phyloP scores from a whole-genome alignment of 163 green algal genomes.

The Volvox carteri region DNA sequence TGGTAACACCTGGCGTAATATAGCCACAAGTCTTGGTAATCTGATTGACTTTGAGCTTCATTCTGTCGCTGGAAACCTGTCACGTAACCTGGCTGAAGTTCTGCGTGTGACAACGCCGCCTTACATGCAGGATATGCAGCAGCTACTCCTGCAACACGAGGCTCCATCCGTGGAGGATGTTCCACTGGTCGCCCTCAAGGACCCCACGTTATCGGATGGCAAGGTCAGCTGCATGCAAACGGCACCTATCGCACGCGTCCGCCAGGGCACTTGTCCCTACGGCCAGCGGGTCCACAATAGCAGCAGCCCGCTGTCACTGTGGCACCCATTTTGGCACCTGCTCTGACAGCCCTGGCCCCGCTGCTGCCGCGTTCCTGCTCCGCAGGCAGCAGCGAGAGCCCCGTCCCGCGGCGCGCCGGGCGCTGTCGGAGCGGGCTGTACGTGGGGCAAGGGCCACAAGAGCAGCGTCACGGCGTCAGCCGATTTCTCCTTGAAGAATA shows the following conservation, averaged over 20 bases:
- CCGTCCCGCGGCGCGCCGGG: neutral
- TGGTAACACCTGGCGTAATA: too few relatives aligned
- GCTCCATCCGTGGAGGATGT: neutral
- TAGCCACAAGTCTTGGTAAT: too few relatives aligned
- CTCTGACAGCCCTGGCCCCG: conserved; percentile 7
- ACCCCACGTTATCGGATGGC: neutral
- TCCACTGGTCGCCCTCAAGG: neutral
- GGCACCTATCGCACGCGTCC: neutral
- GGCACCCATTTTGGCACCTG: conserved; percentile 54
- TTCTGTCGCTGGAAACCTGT: too few relatives aligned
- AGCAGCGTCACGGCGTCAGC: neutral
- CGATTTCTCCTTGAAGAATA: neutral
- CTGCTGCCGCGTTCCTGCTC: conserved; percentile 50
- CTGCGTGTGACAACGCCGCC: too few relatives aligned
- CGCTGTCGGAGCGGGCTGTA: neutral
- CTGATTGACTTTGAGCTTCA: too few relatives aligned
- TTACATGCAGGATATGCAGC: conserved; percentile 39
- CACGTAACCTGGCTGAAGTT: too few relatives aligned
- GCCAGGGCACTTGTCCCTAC: neutral
- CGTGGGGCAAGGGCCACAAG: neutral
- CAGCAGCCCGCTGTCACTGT: conserved; percentile 7
- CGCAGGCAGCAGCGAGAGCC: conserved; percentile 47
- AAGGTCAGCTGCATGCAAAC: conserved; percentile 20
- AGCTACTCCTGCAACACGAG: neutral
- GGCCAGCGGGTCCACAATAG: neutral